phyloP scores from a whole-genome alignment of 805 yeast genomes.

The Hanseniaspora nectarophila region DNA sequence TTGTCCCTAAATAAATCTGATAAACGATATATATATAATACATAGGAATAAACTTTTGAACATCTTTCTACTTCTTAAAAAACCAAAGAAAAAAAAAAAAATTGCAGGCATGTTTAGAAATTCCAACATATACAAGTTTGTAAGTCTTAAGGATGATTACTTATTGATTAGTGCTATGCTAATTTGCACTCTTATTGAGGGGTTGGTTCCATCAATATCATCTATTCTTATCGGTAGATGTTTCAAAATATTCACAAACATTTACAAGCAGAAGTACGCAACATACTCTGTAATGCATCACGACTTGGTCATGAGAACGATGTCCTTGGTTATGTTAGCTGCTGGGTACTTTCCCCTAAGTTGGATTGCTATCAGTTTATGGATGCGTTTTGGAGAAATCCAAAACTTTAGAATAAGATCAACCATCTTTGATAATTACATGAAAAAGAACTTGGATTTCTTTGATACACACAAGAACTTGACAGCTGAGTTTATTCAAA shows the following conservation, averaged over 20 bases:
- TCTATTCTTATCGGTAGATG: slow-evolving; percentile 57
- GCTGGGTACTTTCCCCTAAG: slow-evolving; percentile 33
- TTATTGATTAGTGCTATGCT: slow-evolving; percentile 24
- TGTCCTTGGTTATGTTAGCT: slow-evolving; percentile 38
- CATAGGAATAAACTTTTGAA: too few relatives aligned
- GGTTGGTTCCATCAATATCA: slow-evolving; percentile 47
- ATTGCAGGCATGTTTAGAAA: background rate
- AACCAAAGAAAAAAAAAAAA: too few relatives aligned
- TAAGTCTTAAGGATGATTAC: slow-evolving; percentile 21
- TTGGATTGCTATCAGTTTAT: slow-evolving; percentile 47
- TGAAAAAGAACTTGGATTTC: slow-evolving; percentile 43
- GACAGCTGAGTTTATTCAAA: slow-evolving; percentile 53
- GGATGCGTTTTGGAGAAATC: slow-evolving; percentile 63
- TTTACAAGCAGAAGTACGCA: slow-evolving; percentile 27
- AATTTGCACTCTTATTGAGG: slow-evolving; percentile 37
- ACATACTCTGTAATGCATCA: slow-evolving; percentile 27
- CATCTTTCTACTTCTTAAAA: too few relatives aligned
- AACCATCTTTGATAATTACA: slow-evolving; percentile 33
- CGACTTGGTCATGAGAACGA: slow-evolving; percentile 31
- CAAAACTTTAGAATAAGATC: slow-evolving; percentile 50
- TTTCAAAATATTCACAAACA: slow-evolving; percentile 36
- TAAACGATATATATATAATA: too few relatives aligned
- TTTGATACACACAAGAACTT: slow-evolving; percentile 45
- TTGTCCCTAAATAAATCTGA: too few relatives aligned
- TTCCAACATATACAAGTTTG: slow-evolving; percentile 21